Conservation (phyloP, 2,329 filamentous ascomycete genomes). For the Calonectria crousiana region DNA sequence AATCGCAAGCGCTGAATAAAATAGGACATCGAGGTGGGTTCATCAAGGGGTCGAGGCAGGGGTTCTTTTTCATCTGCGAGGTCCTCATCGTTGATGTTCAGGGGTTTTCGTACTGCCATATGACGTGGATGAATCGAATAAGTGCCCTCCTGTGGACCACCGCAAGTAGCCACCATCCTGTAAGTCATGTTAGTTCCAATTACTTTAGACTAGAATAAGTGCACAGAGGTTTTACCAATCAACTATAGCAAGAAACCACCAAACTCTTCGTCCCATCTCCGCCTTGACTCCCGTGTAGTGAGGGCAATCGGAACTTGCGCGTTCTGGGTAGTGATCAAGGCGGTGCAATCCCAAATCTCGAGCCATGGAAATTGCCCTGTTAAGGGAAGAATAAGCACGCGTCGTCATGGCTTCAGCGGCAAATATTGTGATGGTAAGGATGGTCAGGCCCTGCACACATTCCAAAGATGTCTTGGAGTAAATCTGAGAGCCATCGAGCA, state of each 20-base stretch:
- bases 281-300: slow-evolving; percentile 42
- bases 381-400: slow-evolving; percentile 30
- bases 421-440: slow-evolving; percentile 53
- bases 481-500: slow-evolving; percentile 51
- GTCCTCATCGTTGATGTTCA: slow-evolving; percentile 55
- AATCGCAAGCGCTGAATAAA: slow-evolving; percentile 53
- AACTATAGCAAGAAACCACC: slow-evolving; percentile 57
- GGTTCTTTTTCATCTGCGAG: slow-evolving; percentile 43
- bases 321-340: slow-evolving; percentile 48
- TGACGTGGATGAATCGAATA: slow-evolving; percentile 54
- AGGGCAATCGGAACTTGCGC: slow-evolving; percentile 27
- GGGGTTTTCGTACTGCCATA: slow-evolving; percentile 53
- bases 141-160: slow-evolving; percentile 49
- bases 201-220: background rate
- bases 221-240: slow-evolving; percentile 50
- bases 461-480: slow-evolving; percentile 47
- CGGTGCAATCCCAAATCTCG: slow-evolving; percentile 52
- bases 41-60: slow-evolving; percentile 44
- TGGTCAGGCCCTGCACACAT: slow-evolving; percentile 51
- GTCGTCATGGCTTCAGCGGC: slow-evolving; percentile 48
- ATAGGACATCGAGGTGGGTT: slow-evolving; percentile 51
- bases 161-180: slow-evolving; percentile 53
- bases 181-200: background rate
- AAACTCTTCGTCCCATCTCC: slow-evolving; percentile 57
- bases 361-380: slow-evolving; percentile 33